Conservation (phyloP, 192 early-diverging fungal species). For the Backusella circina region DNA sequence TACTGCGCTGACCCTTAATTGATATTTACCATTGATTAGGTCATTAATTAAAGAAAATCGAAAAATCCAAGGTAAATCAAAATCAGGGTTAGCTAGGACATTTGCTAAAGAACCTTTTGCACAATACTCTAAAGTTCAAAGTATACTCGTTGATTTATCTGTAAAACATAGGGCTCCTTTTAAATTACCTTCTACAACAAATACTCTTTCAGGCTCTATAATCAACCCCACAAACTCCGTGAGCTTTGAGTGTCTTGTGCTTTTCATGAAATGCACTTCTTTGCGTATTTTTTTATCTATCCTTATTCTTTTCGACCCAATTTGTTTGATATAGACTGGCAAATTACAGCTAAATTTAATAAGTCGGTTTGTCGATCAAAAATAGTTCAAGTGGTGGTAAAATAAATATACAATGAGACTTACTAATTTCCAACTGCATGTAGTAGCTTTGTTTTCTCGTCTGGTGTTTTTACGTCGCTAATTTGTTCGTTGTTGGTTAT, state of each 20-base stretch:
- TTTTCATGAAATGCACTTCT: slow-evolving; percentile 15
- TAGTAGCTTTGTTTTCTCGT: not conserved
- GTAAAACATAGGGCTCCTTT: not conserved
- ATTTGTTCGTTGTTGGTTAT: not conserved
- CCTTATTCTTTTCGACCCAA: slow-evolving; percentile 11
- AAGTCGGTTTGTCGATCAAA: not conserved
- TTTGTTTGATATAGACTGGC: slow-evolving; percentile 23
- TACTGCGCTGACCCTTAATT: not conserved
- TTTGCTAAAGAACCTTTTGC: slow-evolving; percentile 37
- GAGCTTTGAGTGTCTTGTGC: slow-evolving; percentile 38
- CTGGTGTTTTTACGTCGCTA: not conserved
- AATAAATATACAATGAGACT: not conserved
- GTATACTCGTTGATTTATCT: not conserved
- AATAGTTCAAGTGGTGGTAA: not conserved
- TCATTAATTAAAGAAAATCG: slow-evolving; percentile 45
- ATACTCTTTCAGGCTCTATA: slow-evolving; percentile 25
- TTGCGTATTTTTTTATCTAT: slow-evolving; percentile 5
- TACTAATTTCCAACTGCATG: slow-evolving; percentile 8
- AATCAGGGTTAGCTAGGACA: slow-evolving; percentile 37
- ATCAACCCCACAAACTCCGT: slow-evolving; percentile 42
- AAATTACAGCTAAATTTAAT: slow-evolving; percentile 15
- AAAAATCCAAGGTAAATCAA: slow-evolving; percentile 44
- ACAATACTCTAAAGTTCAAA: slow-evolving; percentile 28
- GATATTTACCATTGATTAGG: slow-evolving; percentile 20
- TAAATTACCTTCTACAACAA: slow-evolving; percentile 39